Evolutionary conservation across 495 filamentous ascomycete species (phyloP), one percentile per base, ranked within the genome.

Genomic region (Lophiotrema nucula): DNA sequence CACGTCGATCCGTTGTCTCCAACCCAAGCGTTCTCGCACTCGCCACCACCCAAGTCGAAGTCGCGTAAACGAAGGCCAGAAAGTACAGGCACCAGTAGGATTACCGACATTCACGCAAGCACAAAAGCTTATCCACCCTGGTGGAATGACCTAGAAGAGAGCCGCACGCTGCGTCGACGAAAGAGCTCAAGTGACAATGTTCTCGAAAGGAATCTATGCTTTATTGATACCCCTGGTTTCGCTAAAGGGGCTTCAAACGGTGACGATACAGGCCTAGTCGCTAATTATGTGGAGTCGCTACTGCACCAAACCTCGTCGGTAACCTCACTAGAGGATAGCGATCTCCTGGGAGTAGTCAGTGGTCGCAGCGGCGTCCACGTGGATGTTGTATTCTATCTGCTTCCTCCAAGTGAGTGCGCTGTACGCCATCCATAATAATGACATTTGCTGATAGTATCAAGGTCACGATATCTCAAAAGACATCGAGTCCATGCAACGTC

Each of bases 91-190:
- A 70, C 60, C 44, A 72, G 63, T 59, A 66, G 53, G 15, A 85
- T 93, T 49, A 85, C 83, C 8, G 95, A 97, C 70, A 84, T 96
- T 13, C 88, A 88, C 73, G 95, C 93, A 43, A 97, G 92, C 67
- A 97, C 93, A 13, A 88, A 88, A 65, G 82, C 93, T 51, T 96
- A 95, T 73, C 93, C 95, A 2, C 70, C 83, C 31, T 97, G 93
- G 93, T 97, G 90, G 90, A 87, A 88, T n/a, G 89, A 95, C 61
- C 69, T 92, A 48, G 89, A 95, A 35, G 84, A 90, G 48, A 86
- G 83, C 42, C 81, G 79, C 35, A 73, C 86, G 25, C 72, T 91
- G 15, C 77, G 81, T 54, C 80, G 89, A 53, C 81, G 89, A 58
- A 96, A 90, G 73, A 93, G 88, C 62, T 73, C 83, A 53, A 88